phyloP scores from a whole-genome alignment of 2,329 filamentous ascomycete species.

The Cladosporium sp. region DNA sequence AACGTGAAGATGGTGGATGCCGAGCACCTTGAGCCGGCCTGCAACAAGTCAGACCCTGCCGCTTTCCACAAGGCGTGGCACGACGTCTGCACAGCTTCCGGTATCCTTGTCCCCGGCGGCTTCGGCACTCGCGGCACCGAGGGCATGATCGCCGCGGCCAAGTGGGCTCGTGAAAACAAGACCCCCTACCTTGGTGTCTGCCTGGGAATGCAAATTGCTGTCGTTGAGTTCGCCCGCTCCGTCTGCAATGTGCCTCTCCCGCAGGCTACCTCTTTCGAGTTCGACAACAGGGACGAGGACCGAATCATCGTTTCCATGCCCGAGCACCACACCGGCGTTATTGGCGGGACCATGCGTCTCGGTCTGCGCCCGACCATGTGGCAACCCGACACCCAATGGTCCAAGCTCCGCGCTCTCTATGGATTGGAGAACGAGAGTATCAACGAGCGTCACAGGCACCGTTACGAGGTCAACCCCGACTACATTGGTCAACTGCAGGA shows the following conservation, averaged over 20 bases:
- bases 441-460: slow-evolving; percentile 74
- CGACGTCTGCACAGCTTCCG: slow-evolving; percentile 62
- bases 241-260: slow-evolving; percentile 55
- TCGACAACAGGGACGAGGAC: slow-evolving; percentile 55
- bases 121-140: slow-evolving; percentile 78
- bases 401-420: slow-evolving; percentile 69
- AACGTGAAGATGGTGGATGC: slow-evolving; percentile 81
- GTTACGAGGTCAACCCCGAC: slow-evolving; percentile 84
- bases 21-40: slow-evolving; percentile 68
- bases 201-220: slow-evolving; percentile 85
- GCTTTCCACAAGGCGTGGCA: slow-evolving; percentile 79
- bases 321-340: slow-evolving; percentile 67
- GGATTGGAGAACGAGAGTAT: slow-evolving; percentile 43
- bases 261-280: slow-evolving; percentile 51
- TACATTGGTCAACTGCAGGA: slow-evolving; percentile 63
- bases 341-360: slow-evolving; percentile 83
- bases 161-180: slow-evolving; percentile 77
- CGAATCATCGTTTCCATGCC: slow-evolving; percentile 88
- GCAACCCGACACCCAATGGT: slow-evolving; percentile 71
- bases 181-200: slow-evolving; percentile 85
- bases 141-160: slow-evolving; percentile 84
- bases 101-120: slow-evolving; percentile 65
- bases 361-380: slow-evolving; percentile 70
- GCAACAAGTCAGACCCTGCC: slow-evolving; percentile 56
- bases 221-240: slow-evolving; percentile 79